Base-by-base conservation (phyloP, 495 filamentous ascomycete species). In the Astrothelium subdiscretum region DNA sequence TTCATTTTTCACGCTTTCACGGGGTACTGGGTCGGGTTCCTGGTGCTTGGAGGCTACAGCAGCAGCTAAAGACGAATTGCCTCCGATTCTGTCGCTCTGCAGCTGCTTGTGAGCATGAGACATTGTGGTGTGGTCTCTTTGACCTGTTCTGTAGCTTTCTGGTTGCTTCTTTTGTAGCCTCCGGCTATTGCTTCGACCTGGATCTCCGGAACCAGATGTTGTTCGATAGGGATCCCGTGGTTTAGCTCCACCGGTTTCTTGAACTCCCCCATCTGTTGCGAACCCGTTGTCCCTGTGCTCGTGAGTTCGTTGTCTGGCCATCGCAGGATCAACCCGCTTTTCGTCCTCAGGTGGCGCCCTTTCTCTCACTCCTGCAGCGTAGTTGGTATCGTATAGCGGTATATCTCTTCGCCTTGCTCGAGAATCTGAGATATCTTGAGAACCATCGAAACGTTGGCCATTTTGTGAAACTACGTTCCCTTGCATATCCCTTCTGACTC, bases 11-110 rank as follows among this genome's bases (percentile, higher is more conserved):
- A 72, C 70, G 18, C 51, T 52, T 31, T 61, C 64, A 15, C 18
- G 51, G 18, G 69, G 62, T 13, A 71, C 24, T 18, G 61, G 59
- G 59, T 71, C 69, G 10, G 63, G 57, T 22, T 66, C 63, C 48
- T 65, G 63, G 59, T 59, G 15, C 11, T 20, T 42, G 12, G 24
- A 15, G 2, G 64, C 62, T 15, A 51, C 44, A 40, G 51, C 15
- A 2, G 59, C 43, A 10, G 60, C 60, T 12, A 64, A 22, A 12
- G 59, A 63, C 11, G 59, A 24, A 44, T 52, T 32, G 10, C 62
- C 62, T 12, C 63, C 68, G 59, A 66, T 59, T 31, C 69, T 69
- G 15, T 70, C 40, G 31, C 67, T 66, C 35, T 69, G 69, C 59
- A 70, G 62, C 38, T 65, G 63, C 60, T 67, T 65, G 27, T 72